Evolutionary conservation across 1,139 yeast genomes (phyloP).

Genomic region (Pichia sp.): DNA sequence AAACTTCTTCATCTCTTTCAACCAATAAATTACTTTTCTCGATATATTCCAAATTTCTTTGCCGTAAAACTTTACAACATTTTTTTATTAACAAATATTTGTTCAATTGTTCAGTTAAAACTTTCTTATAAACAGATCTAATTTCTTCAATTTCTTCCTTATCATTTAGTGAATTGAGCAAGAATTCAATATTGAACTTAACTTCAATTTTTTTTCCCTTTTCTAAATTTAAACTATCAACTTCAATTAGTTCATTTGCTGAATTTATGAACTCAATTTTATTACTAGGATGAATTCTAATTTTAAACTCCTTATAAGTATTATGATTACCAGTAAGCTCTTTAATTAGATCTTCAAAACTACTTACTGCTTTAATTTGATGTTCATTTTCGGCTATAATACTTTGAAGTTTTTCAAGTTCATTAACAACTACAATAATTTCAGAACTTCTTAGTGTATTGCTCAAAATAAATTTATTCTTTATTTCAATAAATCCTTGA

Average conservation of each 20-base stretch:
- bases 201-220: not conserved
- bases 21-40: not conserved
- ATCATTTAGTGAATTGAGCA: not conserved
- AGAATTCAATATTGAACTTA: not conserved
- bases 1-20: constrained; percentile 1
- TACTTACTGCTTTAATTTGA: not conserved
- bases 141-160: not conserved
- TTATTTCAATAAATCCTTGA: not conserved
- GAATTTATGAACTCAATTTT: not conserved
- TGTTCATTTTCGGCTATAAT: not conserved
- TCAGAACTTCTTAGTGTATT: not conserved
- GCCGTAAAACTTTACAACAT: constrained; percentile 2
- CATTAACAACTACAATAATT: not conserved
- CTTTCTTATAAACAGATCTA: not conserved
- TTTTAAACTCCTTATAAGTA: not conserved
- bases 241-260: not conserved
- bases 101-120: not conserved
- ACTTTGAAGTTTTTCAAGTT: not conserved
- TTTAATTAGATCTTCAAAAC: not conserved
- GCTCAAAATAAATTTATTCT: not conserved
- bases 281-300: not conserved
- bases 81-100: constrained; percentile 4
- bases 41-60: constrained; percentile 1
- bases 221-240: not conserved
- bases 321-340: not conserved